Evolutionary conservation across 1,139 yeast species (phyloP), one percentile per base, ranked within the genome.

Genomic region (Candida freyschussii): DNA sequence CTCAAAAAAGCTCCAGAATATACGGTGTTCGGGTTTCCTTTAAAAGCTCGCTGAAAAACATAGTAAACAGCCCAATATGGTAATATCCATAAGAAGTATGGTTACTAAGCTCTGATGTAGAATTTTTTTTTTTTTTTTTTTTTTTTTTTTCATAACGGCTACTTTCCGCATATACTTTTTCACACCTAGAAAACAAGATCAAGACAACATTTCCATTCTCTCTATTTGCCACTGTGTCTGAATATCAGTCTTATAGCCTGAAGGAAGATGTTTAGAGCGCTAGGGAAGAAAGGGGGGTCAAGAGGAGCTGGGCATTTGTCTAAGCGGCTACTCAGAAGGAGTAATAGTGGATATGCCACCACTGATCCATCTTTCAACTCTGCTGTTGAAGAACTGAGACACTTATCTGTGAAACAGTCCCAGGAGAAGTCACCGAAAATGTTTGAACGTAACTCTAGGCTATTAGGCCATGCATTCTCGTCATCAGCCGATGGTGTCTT

Each of bases 401-500:
- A 34, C 15, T 14, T 43, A 6, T 23, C 43, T n/a, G 17, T 25
- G 19, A 24, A 17, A 18, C 32, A 29, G 16, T 17, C 29, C 6
- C 8, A 32, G 13, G 21, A 21, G 11, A 33, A 20, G 13, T 13
- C 13, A 12, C 4, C 23, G n/a, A 28, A 17, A 12, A 13, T 24
- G 1, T 34, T 29, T 9, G 44, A 32, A 3, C 17, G 30, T 13
- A 21, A 37, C 18, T 13, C 37, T 5, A 36, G 25, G 11, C 34
- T 41, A 1, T 27, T 45, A 13, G 44, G 45, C 2, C 34, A 35
- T 9, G 27, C 48, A 2, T 48, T 38, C 30, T 44, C 48, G n/a
- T 39, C 52, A 3, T 24, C 37, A 4, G 36, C 41, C 14, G 52
- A 69, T 3, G 72, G 65, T 4, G 52, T 50, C 15, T 34, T 33